Base-by-base conservation (phyloP, 441 rosid species). In the Bruguiera hainesii region DNA sequence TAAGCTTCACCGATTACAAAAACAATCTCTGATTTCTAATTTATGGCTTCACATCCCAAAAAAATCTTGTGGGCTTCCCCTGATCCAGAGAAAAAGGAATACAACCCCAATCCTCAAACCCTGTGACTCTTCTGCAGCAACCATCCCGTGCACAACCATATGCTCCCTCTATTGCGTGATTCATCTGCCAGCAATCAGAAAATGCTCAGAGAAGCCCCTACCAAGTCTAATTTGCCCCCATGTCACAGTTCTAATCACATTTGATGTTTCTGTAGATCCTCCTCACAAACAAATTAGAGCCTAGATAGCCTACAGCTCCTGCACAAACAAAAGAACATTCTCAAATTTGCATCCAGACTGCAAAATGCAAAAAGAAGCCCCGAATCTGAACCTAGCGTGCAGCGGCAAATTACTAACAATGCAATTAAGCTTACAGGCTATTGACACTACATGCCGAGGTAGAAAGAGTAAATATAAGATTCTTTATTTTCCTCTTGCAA, bases 261-360 rank as follows among this genome's bases (percentile, higher is more conserved):
- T 92, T 90, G 80, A 92, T 92, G 90, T 92, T 92, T 71, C 95
- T 90, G 86, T 90, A 90, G 81, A 92, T 92, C 81, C 95, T 89
- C 84, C 97, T 82, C 75, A 92, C 97, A 55, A 92, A 90, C 84
- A 90, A 76, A 77, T 92, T 88, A 20, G 98, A 92, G 53, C 98
- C 98, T 25, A 92, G 80, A 70, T 82, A 87, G 56, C 98, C 98
- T 69, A 92, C 98, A 67, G 97, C 98, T 68, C 98, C 98, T 92
- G 84, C 83, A 76, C 56, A 70, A 50, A 21, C 33, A 63, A 65
- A 65, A 0, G 49, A 7, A 3, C 20, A 6, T 13, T 25, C 51
- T 46, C 29, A 57, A 52, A 30, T 33, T 42, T 58, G 37, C 33
- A 48, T 9, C 16, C n/a, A 25, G 37, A 19, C 1, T 16, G 29